A percentile compares a stretch with the other conserved stretches of the same genome.
Evolutionary conservation across 169 alveolate genomes (phyloP).

Genomic region (Plasmodium fragile): DNA sequence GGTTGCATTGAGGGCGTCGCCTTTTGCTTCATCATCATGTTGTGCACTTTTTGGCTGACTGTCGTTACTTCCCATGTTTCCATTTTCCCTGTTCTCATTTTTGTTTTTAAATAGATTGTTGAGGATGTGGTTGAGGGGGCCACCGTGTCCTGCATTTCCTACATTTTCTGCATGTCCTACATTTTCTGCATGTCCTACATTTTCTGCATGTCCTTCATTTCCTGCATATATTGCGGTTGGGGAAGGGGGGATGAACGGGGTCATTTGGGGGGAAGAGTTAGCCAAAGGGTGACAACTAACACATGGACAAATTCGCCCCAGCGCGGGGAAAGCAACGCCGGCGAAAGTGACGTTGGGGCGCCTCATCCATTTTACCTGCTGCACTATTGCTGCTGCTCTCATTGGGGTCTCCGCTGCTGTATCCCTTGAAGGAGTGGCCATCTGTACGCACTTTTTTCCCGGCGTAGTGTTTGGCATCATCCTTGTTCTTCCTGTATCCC

Average conservation of each 20-base stretch:
- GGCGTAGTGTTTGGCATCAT: not conserved
- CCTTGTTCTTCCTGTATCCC: not conserved
- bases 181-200: not conserved
- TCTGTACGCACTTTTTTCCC: slow-evolving; percentile 3
- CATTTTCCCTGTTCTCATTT: not conserved
- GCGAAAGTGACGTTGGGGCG: not conserved
- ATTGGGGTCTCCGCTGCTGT: not conserved
- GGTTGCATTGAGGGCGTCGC: not conserved
- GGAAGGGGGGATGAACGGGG: not conserved
- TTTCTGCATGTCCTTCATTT: not conserved
- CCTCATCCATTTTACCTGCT: not conserved
- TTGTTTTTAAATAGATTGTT: not conserved
- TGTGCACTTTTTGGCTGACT: not conserved
- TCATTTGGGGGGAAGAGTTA: not conserved
- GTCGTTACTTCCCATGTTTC: not conserved
- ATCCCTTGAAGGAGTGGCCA: slow-evolving; percentile 10
- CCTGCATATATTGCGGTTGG: not conserved
- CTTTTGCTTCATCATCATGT: slow-evolving; percentile 2
- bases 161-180: not conserved
- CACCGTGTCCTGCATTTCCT: not conserved
- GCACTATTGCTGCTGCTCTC: not conserved
- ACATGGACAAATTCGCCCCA: no score
- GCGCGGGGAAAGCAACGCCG: not conserved
- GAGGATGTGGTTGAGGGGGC: not conserved
- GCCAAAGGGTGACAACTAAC: not conserved